Conservation (phyloP, 176 grass and related monocot genomes). For the Carex pumila region DNA sequence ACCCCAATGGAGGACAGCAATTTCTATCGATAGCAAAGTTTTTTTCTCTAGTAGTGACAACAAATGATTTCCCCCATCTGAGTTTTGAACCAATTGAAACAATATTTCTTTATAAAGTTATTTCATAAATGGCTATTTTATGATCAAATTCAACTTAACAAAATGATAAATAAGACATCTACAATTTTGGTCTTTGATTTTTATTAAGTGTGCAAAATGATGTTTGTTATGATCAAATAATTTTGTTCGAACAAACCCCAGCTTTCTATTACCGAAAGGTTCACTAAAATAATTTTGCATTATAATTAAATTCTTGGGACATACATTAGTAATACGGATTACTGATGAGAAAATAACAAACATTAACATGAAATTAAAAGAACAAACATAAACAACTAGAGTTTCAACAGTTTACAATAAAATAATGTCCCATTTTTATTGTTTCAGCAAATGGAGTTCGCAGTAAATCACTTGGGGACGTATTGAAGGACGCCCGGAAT, state of each 20-base stretch:
- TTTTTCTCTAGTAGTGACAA: no score
- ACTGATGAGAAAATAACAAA: neutral
- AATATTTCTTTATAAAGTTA: neutral
- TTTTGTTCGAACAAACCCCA: neutral
- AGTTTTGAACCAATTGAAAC: no score
- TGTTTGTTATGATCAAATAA: neutral
- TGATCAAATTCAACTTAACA: neutral
- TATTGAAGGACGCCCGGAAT: conserved; percentile 25
- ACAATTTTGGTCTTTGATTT: neutral
- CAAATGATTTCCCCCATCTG: no score
- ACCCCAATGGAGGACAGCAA: no score
- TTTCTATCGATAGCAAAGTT: no score
- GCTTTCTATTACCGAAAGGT: neutral
- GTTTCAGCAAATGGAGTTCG: neutral
- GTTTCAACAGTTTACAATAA: neutral
- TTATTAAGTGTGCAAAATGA: neutral
- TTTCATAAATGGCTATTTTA: neutral
- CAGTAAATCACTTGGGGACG: conserved; percentile 18
- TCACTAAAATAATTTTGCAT: neutral
- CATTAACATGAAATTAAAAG: neutral
- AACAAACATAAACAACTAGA: neutral
- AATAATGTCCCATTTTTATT: neutral
- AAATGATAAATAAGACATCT: neutral
- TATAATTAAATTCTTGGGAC: neutral
- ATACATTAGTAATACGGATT: neutral